A percentile compares a stretch with the other conserved stretches of the same genome.
Evolutionary conservation across 2,329 filamentous ascomycete species (phyloP).

Genomic region (Diaporthe citrichinensis): DNA sequence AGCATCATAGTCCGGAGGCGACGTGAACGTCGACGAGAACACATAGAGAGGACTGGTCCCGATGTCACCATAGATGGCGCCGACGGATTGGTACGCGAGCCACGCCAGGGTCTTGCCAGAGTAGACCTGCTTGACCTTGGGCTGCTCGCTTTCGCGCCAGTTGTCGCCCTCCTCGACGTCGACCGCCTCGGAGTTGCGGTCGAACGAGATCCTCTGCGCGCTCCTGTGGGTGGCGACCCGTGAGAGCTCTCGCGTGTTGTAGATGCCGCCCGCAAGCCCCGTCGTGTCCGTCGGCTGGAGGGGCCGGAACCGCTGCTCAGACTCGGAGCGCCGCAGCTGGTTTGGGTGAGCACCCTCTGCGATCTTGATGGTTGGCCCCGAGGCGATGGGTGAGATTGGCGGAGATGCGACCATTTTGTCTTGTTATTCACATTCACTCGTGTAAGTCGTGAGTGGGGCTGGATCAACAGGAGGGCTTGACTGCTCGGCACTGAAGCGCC

Average conservation of each 20-base stretch:
- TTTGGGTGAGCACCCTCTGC: conserved; percentile 40
- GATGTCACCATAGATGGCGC: conserved; percentile 73
- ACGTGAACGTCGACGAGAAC: conserved; percentile 75
- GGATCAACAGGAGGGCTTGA: background rate
- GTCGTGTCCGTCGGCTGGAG: conserved; percentile 38
- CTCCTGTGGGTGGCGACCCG: conserved; percentile 36
- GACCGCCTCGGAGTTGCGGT: conserved; percentile 24
- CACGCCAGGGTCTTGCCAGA: conserved; percentile 42
- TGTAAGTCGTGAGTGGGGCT: conserved; percentile 19
- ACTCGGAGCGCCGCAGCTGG: conserved; percentile 33
- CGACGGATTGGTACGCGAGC: conserved; percentile 74
- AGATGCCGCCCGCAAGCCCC: conserved; percentile 43
- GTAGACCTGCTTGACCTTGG: conserved; percentile 44
- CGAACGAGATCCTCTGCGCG: conserved; percentile 31
- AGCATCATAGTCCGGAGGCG: conserved; percentile 65
- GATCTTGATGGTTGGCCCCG: conserved; percentile 40
- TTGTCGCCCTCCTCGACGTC: conserved; percentile 44
- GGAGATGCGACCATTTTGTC: background rate
- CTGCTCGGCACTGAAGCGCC: conserved; percentile 34
- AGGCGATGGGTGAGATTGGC: background rate
- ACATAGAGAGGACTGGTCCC: conserved; percentile 75
- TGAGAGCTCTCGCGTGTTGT: conserved; percentile 42
- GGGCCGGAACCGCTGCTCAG: conserved; percentile 39
- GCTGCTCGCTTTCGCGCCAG: conserved; percentile 41
- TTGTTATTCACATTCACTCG: conserved; percentile 7